These are phyloP conservation scores for Aspergillus bombycis DNA, from an alignment of 2,329 filamentous ascomycete genomes.

Conservation along the genomic window DNA sequence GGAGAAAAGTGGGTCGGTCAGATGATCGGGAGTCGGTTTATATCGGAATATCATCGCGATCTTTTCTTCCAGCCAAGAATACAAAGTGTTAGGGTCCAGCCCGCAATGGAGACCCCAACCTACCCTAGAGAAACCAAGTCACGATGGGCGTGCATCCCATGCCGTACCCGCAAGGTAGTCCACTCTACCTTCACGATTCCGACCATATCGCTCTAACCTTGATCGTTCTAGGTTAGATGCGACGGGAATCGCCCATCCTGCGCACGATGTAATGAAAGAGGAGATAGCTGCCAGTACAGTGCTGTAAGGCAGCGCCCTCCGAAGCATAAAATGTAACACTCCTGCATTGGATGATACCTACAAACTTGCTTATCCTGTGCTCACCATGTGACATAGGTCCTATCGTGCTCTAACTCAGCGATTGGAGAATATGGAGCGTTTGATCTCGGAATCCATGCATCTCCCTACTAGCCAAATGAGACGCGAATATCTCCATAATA, in stretches of 20 bases:
- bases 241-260: neutral
- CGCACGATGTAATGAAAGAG: neutral
- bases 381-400: neutral
- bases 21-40: neutral
- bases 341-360: neutral
- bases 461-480: neutral
- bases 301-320: neutral
- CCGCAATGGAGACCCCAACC: neutral
- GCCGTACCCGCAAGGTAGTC: neutral
- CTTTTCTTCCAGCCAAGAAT: neutral
- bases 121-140: neutral
- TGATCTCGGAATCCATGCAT: neutral
- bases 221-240: neutral
- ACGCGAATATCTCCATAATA: neutral
- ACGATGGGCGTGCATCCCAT: neutral
- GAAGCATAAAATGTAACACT: neutral
- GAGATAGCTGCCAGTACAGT: neutral
- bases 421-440: neutral
- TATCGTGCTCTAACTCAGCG: neutral
- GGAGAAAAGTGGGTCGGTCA: neutral
- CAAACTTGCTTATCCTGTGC: neutral
- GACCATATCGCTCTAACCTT: neutral
- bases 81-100: neutral
- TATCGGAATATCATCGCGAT: neutral
- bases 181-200: neutral